phyloP scores from a whole-genome alignment of 495 filamentous ascomycete species.

The Aspergillus cavernicola region DNA sequence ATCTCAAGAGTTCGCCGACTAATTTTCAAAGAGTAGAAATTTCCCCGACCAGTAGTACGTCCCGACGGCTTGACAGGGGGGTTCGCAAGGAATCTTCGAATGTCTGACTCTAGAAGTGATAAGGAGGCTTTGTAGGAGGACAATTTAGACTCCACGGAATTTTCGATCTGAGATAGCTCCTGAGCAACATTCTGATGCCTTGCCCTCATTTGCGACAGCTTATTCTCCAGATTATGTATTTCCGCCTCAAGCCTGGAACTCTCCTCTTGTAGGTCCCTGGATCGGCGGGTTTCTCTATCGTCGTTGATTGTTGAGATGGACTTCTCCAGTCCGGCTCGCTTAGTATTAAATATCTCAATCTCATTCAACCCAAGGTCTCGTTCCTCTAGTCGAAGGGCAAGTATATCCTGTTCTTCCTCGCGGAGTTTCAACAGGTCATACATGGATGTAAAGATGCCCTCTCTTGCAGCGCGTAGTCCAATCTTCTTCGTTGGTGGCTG shows the following conservation, averaged over 20 bases:
- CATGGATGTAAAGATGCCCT: conserved; percentile 69
- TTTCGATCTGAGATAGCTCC: conserved; percentile 61
- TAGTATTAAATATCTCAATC: conserved; percentile 58
- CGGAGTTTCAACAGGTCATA: conserved; percentile 68
- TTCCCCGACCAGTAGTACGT: conserved; percentile 22
- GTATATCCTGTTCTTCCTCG: conserved; percentile 61
- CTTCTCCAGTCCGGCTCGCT: conserved; percentile 42
- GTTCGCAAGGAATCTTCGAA: conserved; percentile 37
- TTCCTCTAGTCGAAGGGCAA: conserved; percentile 53
- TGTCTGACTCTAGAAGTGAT: conserved; percentile 51
- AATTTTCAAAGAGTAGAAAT: conserved; percentile 54
- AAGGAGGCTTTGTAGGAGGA: conserved; percentile 56
- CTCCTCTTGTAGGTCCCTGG: conserved; percentile 48
- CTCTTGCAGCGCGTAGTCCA: conserved; percentile 62
- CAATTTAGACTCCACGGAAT: conserved; percentile 57
- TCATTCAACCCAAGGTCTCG: conserved; percentile 56
- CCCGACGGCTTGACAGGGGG: conserved; percentile 45
- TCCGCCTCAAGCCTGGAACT: conserved; percentile 51
- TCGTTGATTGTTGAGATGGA: conserved; percentile 41
- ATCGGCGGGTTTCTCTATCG: conserved; percentile 33
- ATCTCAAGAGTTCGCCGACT: conserved; percentile 72
- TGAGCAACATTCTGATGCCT: conserved; percentile 56
- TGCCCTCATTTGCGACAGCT: conserved; percentile 64
- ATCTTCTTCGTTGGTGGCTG: conserved; percentile 56
- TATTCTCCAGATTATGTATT: conserved; percentile 61